Percentiles rank a stretch among this genome's conserved stretches.
phyloP scores from a whole-genome alignment of 768 basidiomycete genomes.

The Clitopilus hobsonii region DNA sequence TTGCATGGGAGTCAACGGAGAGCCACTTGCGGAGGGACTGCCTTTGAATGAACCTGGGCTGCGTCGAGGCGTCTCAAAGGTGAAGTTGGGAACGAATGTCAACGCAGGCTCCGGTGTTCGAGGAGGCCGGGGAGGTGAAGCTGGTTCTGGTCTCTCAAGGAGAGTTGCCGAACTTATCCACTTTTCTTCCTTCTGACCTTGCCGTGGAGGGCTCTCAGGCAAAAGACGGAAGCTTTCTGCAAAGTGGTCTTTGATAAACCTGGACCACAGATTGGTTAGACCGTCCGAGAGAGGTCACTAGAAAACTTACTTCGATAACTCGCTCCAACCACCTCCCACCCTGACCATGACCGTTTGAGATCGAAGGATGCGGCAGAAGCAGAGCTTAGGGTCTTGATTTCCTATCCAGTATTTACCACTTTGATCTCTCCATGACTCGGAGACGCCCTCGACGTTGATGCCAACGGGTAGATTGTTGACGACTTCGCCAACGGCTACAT shows the following conservation, averaged over 20 bases:
- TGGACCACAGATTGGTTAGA: slow-evolving; percentile 22
- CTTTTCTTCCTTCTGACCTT: slow-evolving; percentile 57
- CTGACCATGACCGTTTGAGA: slow-evolving; percentile 96
- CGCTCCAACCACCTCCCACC: slow-evolving; percentile 92
- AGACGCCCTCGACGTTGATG: slow-evolving; percentile 77
- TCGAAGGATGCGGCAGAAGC: slow-evolving; percentile 87
- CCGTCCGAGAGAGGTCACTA: background rate
- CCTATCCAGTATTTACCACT: slow-evolving; percentile 98
- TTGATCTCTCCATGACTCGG: slow-evolving; percentile 86
- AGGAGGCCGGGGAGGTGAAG: slow-evolving; percentile 37
- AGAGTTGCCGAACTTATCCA: slow-evolving; percentile 83
- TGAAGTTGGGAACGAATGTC: slow-evolving; percentile 61
- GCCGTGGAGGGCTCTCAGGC: slow-evolving; percentile 56
- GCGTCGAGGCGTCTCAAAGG: slow-evolving; percentile 48
- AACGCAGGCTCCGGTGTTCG: slow-evolving; percentile 65
- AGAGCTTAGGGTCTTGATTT: slow-evolving; percentile 82
- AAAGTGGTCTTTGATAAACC: slow-evolving; percentile 85
- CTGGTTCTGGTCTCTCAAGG: slow-evolving; percentile 46
- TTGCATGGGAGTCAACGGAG: slow-evolving; percentile 76
- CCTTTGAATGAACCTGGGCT: slow-evolving; percentile 49
- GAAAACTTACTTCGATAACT: slow-evolving; percentile 74
- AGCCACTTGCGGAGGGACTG: slow-evolving; percentile 55
- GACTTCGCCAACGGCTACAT: slow-evolving; percentile 89
- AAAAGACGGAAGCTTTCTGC: slow-evolving; percentile 77
- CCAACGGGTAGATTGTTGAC: slow-evolving; percentile 84